phyloP scores from a whole-genome alignment of 2,329 filamentous ascomycete species.

The Penicillium sp. region DNA sequence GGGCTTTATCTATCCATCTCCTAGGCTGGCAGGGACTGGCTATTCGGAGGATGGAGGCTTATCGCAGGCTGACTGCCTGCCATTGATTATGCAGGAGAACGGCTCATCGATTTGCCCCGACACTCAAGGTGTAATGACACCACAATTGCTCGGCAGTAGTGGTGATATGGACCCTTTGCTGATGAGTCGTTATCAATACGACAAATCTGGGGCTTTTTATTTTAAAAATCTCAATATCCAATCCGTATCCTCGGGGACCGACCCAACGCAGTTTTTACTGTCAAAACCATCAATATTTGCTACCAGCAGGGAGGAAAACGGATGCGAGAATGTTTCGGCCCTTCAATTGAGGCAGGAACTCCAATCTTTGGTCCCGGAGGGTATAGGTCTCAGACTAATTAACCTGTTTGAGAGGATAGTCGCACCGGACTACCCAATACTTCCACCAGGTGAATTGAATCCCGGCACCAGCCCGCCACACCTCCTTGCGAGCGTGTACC shows the following conservation, averaged over 20 bases:
- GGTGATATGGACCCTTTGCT: constrained; percentile 5
- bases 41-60: background rate
- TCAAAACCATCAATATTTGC: constrained; percentile 1
- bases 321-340: background rate
- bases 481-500: constrained; percentile 1
- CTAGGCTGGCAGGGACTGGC: background rate
- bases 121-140: background rate
- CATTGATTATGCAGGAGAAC: background rate
- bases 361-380: background rate
- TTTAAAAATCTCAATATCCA: constrained; percentile 5
- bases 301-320: background rate
- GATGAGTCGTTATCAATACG: background rate
- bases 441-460: background rate
- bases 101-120: background rate
- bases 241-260: background rate
- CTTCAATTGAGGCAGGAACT: background rate
- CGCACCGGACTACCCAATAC: background rate
- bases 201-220: background rate
- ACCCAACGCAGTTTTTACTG: background rate
- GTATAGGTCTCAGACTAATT: background rate
- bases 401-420: background rate
- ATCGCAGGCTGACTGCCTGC: background rate
- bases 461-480: background rate
- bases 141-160: background rate
- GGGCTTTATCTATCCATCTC: background rate